Evolutionary conservation across 2,329 filamentous ascomycete genomes (phyloP), one percentile per base, ranked within the genome.

Genomic region (Sporothrix protearum): DNA sequence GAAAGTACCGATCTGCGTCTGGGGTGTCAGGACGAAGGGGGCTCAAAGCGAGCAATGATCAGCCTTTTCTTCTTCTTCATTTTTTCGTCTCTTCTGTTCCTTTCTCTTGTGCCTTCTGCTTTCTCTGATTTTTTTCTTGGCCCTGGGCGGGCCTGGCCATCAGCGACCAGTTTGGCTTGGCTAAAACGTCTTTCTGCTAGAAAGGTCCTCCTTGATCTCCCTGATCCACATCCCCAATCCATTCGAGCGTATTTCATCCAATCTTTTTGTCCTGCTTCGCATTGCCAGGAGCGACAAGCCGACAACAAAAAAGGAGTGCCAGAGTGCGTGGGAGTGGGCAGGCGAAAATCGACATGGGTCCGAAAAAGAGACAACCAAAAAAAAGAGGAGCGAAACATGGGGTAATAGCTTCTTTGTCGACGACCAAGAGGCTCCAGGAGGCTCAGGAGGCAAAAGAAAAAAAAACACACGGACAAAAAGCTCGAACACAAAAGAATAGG

Each of bases 141-240:
- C 55, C 30, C 10, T 14, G n/a, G n/a, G n/a, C n/a, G 25, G 39
- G 63, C 42, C 63, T 66, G 39, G 39, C 61, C n/a, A 28, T 28
- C 53, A 59, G 19, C 53, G 39, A 30, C 36, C 30, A 36, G 19
- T 28, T 28, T 57, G 68, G 53, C 68, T 69, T 61, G 68, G 68
- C 68, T 61, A 49, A 69, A 69, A 69, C 68, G 68, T 57, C 30
- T n/a, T n/a, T n/a, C 30, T 69, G 47, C 64, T 53, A 30, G 64
- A 36, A 25, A 16, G 64, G 45, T 64, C 63, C 42, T 66, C 63
- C 64, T 53, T 68, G 67, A 57, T 69, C 67, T 45, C 66, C 66
- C 30, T 51, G 45, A 51, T 68, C 64, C 64, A 68, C 45, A 53
- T 68, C 64, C 33, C 47, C 28, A 33, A 33, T 2, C 53, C 12